Conservation (phyloP, 441 rosid species). For the Bocquillonia castaneifolia region DNA sequence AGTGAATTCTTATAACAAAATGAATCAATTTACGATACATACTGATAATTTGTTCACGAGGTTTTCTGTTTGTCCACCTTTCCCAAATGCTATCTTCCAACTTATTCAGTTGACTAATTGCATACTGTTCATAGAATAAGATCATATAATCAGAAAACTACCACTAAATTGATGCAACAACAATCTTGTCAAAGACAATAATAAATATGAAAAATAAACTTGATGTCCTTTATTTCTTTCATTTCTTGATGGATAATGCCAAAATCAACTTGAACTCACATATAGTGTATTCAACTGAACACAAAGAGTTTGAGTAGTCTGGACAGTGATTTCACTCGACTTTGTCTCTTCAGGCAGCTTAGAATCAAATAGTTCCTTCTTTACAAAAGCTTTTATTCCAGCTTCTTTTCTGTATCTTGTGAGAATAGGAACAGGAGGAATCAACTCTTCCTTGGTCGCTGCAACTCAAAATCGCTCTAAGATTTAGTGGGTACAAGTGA, state of each 20-base stretch:
- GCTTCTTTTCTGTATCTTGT: slow-evolving; percentile 86
- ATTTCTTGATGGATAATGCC: slow-evolving; percentile 12
- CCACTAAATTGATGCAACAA: neutral
- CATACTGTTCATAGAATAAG: slow-evolving; percentile 58
- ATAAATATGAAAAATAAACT: neutral
- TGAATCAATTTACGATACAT: slow-evolving; percentile 33
- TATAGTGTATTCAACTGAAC: slow-evolving; percentile 89
- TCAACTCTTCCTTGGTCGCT: slow-evolving; percentile 87
- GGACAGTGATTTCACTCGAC: slow-evolving; percentile 56
- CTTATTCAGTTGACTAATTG: slow-evolving; percentile 86
- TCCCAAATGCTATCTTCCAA: slow-evolving; percentile 92
- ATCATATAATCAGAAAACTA: slow-evolving; percentile 19
- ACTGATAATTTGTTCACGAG: slow-evolving; percentile 60
- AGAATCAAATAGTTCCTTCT: slow-evolving; percentile 89
- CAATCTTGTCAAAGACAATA: neutral
- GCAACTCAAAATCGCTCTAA: slow-evolving; percentile 31
- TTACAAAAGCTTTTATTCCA: slow-evolving; percentile 90
- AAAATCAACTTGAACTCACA: slow-evolving; percentile 46
- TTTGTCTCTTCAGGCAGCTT: slow-evolving; percentile 66
- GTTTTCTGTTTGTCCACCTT: slow-evolving; percentile 67
- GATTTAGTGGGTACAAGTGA: neutral
- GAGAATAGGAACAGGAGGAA: slow-evolving; percentile 93
- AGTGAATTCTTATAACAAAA: neutral
- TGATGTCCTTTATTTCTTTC: slow-evolving; percentile 7
- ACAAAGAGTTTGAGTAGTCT: slow-evolving; percentile 63